Evolutionary conservation across 2,329 filamentous ascomycete species (phyloP), one percentile per base, ranked within the genome.

Genomic region (Colletotrichum shisoi): DNA sequence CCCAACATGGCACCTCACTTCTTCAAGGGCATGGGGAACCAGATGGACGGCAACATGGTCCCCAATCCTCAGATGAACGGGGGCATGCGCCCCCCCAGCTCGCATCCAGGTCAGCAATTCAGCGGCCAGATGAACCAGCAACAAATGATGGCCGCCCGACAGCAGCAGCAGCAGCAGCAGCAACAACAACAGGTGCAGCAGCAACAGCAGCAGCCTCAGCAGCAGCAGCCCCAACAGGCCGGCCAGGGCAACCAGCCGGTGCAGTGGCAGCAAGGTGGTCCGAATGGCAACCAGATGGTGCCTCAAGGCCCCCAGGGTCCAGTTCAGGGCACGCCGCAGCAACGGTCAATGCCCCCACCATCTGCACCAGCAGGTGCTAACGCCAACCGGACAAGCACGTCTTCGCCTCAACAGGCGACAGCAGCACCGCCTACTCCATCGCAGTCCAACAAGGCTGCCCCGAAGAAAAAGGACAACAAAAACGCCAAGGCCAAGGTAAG

Each of bases 341-440:
- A 91, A 77, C 84, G 90, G 61, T 79, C 86, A 5, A 90, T 90
- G 88, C 87, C 87, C 24, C 88, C 88, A 3, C 88, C 89, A 7
- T 87, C 87, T 15, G 87, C 87, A 27, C 87, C 87, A 12, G 79
- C 80, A 2, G 79, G 79, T 17, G 81, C 81, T 63, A 84, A 83
- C 71, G 81, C 83, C 62, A 85, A 86, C 72, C 84, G 84, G 62
- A 83, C 70, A 69, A 83, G 81, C 48, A 85, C 87, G 15, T 85
- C 85, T 13, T 89, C 87, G 19, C 88, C 87, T 27, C 87, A 89
- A 72, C 84, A 86, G 71, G 84, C 84, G 69, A 87, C 84, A 67
- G 84, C 87, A 7, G 90, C 89, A 42, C 91, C 92, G 1, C 91
- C 91, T 1, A 95, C 92, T 4, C 92, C 92, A 1, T 89, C 87